These are phyloP conservation scores for Macadamia tetraphylla DNA, from an alignment of 164 flowering plant genomes.

Conservation along the genomic window DNA sequence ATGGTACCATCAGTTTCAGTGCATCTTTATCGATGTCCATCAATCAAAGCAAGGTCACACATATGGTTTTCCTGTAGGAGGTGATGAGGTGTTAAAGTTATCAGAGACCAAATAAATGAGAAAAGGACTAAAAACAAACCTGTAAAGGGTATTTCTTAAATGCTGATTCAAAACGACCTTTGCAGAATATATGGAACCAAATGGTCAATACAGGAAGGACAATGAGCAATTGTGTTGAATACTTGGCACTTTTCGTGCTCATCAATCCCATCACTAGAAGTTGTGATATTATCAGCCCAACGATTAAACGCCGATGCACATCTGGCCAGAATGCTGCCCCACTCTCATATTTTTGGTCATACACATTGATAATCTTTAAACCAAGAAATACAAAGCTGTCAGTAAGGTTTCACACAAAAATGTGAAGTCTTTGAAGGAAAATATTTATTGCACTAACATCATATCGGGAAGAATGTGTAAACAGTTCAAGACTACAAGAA, in stretches of 20 bases:
- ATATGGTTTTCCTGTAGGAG: neutral
- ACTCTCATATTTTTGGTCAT: conserved; percentile 73
- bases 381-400: conserved; percentile 3
- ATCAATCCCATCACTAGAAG: conserved; percentile 69
- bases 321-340: conserved; percentile 86
- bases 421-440: too few relatives aligned
- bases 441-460: too few relatives aligned
- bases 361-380: conserved; percentile 66
- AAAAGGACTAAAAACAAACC: conserved; percentile 24
- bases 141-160: conserved; percentile 51
- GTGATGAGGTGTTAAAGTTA: neutral
- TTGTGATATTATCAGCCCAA: conserved; percentile 60
- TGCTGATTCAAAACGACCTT: conserved; percentile 63
- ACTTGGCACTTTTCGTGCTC: conserved; percentile 39
- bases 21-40: neutral
- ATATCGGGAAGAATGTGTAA: too few relatives aligned
- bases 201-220: conserved; percentile 50
- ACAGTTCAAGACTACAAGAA: too few relatives aligned
- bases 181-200: conserved; percentile 53
- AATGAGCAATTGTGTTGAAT: conserved; percentile 45
- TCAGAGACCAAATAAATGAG: too few relatives aligned
- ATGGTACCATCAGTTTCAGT: neutral
- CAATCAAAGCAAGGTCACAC: neutral
- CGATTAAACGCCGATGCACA: conserved; percentile 59
- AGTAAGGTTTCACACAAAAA: too few relatives aligned